Percentiles rank a stretch among this genome's conserved stretches.
phyloP scores from a whole-genome alignment of 257 asterid species.

The Rehmannia glutinosa region DNA sequence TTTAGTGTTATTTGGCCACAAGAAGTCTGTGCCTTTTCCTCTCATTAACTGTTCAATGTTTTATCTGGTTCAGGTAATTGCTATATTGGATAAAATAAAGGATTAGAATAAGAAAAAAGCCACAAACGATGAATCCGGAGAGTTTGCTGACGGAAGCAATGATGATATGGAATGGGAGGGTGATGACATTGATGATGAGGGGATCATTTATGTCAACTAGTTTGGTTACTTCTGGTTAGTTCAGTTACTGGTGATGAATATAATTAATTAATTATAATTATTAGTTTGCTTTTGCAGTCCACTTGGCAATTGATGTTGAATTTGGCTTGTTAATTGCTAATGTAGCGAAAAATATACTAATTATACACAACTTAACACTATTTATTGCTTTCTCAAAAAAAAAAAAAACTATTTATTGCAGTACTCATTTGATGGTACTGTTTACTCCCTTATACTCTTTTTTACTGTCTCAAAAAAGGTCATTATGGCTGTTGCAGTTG shows the following conservation, averaged over 20 bases:
- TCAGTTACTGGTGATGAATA: background rate
- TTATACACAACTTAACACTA: no score
- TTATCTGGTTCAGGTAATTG: conserved; percentile 65
- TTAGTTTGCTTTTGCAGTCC: background rate
- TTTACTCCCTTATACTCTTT: no score
- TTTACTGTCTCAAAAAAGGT: no score
- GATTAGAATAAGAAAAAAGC: conserved; percentile 51
- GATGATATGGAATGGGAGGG: conserved; percentile 54
- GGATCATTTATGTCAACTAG: conserved; percentile 79
- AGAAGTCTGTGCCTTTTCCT: background rate
- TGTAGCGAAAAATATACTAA: no score
- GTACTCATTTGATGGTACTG: no score
- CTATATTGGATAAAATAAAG: conserved; percentile 87
- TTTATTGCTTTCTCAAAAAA: no score
- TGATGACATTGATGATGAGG: conserved; percentile 73
- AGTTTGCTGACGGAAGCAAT: conserved; percentile 36
- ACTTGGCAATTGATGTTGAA: background rate
- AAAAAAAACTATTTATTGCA: no score
- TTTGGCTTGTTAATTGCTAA: no score
- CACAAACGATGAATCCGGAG: conserved; percentile 22
- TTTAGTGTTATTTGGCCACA: background rate
- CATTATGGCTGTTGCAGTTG: background rate
- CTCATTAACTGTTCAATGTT: conserved; percentile 5
- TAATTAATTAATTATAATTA: background rate
- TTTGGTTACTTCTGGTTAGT: conserved; percentile 30